Evolutionary conservation across 192 early-diverging fungal species (phyloP).

Genomic region (Coemansia sp.): DNA sequence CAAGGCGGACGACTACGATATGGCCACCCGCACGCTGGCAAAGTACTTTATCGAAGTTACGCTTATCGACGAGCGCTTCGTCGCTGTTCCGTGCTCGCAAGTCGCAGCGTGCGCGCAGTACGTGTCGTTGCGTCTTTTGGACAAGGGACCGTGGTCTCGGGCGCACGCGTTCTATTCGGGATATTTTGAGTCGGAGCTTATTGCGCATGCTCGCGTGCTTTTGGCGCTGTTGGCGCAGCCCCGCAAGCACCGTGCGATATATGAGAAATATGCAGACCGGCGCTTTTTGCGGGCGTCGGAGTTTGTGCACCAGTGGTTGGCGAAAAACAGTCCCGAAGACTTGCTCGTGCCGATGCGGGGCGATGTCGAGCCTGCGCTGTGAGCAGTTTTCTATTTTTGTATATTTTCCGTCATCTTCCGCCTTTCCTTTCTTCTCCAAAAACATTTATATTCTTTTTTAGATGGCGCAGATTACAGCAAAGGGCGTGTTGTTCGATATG

Average conservation of each 20-base stretch:
- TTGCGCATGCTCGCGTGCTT: slow-evolving; percentile 47
- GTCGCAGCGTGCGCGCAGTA: slow-evolving; percentile 53
- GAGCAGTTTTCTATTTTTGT: neutral
- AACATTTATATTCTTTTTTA: neutral
- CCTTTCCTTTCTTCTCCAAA: neutral
- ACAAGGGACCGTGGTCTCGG: slow-evolving; percentile 49
- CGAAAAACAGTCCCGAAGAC: slow-evolving; percentile 1
- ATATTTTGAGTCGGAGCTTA: slow-evolving; percentile 64
- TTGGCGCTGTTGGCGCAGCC: slow-evolving; percentile 57
- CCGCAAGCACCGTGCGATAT: slow-evolving; percentile 35
- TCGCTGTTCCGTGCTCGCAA: slow-evolving; percentile 51
- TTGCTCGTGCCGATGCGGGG: slow-evolving; percentile 7
- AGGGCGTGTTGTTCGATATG: slow-evolving; percentile 45
- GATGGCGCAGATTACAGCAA: slow-evolving; percentile 19
- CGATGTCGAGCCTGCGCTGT: slow-evolving; percentile 3
- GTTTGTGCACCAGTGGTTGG: slow-evolving; percentile 45
- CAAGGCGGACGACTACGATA: slow-evolving; percentile 60
- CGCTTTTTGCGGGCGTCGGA: slow-evolving; percentile 38
- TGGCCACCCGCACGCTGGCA: slow-evolving; percentile 56
- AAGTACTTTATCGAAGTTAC: slow-evolving; percentile 65
- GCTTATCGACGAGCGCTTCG: slow-evolving; percentile 58
- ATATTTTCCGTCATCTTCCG: neutral
- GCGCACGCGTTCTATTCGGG: slow-evolving; percentile 67
- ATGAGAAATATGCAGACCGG: slow-evolving; percentile 51
- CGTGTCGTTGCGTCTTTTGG: slow-evolving; percentile 46